Base-by-base conservation (phyloP, 2,329 filamentous ascomycete species). In the Trichoderma afroharzianum region DNA sequence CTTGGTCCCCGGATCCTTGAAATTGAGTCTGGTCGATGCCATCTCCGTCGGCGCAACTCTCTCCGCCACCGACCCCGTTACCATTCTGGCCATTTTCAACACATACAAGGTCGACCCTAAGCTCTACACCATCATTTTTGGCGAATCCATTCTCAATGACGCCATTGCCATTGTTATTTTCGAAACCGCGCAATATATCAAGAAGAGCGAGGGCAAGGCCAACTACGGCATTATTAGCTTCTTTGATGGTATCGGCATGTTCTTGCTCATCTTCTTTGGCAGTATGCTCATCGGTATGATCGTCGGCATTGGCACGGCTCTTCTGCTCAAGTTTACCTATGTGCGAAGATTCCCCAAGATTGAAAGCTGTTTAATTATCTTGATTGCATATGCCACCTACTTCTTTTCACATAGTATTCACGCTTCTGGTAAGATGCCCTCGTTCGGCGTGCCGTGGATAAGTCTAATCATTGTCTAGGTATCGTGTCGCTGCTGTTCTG, bases 31-130 rank as follows among this genome's bases (percentile, higher is more conserved):
- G 80, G 93, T 98, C 75, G 96, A 99, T 79, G 96, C 96, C 74
- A 96, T 99, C 80, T 97, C 95, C 1, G 94, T 99, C 57, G 96
- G 96, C 77, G 96, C 96, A 58, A 99, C 96, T 0, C 88, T 99
- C 36, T 98, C 96, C 2, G 96, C 96, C 72, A 99, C 96, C 1
- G 96, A 99, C 79, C 96, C 96, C 0, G 95, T 99, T 72, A 99
- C 96, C 0, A 98, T 99, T 77, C 86, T 99, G 68, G 96, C 96
- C 80, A 99, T 99, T 76, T 99, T 99, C 88, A 98, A 98, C 81
- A 93, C 96, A 1, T 99, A 98, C 88, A 98, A 98, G 83, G 96
- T 99, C 77, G 96, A 99, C 78, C 96, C 96, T 3, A 98, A 98
- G 83, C 88, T 99, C 21, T 99, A 99, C 83, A 99, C 96, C 33